A percentile compares a stretch with the other conserved stretches of the same genome.
These are phyloP conservation scores for Amoeboaphelidium protococcarum DNA, from an alignment of 371 early-diverging fungal genomes.

Conservation along the genomic window DNA sequence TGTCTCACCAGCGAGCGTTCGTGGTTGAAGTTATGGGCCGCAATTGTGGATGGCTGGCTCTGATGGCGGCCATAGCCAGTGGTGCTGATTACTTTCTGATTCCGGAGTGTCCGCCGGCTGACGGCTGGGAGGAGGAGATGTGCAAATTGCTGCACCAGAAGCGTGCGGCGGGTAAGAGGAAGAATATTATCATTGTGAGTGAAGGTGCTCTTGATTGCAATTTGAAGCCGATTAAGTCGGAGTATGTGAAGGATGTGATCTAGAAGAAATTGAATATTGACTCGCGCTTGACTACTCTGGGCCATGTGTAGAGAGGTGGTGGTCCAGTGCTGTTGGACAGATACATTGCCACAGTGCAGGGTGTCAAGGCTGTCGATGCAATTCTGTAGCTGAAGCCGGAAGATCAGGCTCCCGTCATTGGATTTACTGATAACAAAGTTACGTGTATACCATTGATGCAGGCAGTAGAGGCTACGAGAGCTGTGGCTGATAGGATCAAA, in stretches of 20 bases:
- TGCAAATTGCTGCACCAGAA: slow-evolving; percentile 33
- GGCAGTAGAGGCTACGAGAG: slow-evolving; percentile 67
- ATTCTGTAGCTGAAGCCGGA: slow-evolving; percentile 57
- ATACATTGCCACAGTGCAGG: slow-evolving; percentile 70
- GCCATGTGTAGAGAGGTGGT: slow-evolving; percentile 98
- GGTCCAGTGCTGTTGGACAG: slow-evolving; percentile 82
- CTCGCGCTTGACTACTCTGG: slow-evolving; percentile 78
- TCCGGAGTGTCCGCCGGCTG: slow-evolving; percentile 78
- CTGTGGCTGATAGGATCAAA: slow-evolving; percentile 53
- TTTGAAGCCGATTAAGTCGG: slow-evolving; percentile 64
- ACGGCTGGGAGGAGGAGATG: slow-evolving; percentile 67
- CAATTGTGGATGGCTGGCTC: slow-evolving; percentile 97
- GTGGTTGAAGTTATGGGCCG: slow-evolving; percentile 99
- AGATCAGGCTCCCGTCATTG: slow-evolving; percentile 72
- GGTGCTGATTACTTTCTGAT: slow-evolving; percentile 95
- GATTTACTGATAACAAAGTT: slow-evolving; percentile 59
- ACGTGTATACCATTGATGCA: slow-evolving; percentile 63
- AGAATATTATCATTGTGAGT: slow-evolving; percentile 80
- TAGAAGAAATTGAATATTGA: slow-evolving; percentile 54
- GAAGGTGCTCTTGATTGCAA: slow-evolving; percentile 91
- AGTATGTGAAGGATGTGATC: slow-evolving; percentile 55
- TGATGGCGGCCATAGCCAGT: slow-evolving; percentile 78
- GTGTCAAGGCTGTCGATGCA: slow-evolving; percentile 87
- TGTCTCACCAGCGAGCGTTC: slow-evolving; percentile 93
- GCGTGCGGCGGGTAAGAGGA: slow-evolving; percentile 56